Evolutionary conservation across 192 early-diverging fungal species (phyloP).

Genomic region (Coemansia sp.): DNA sequence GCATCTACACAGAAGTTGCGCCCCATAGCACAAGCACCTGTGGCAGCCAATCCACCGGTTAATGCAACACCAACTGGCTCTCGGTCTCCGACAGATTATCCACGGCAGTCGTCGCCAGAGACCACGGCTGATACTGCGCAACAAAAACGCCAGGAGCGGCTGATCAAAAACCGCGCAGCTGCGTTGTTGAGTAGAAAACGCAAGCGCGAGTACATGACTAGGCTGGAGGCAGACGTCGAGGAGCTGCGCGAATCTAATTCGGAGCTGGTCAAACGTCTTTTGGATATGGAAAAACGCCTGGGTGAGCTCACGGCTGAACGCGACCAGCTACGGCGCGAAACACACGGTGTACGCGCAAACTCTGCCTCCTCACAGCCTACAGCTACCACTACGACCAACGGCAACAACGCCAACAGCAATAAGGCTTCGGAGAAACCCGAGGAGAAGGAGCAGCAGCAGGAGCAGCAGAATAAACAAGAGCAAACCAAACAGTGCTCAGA

Average conservation of each 20-base stretch:
- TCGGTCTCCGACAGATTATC: background rate
- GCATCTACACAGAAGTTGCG: constrained; percentile 7
- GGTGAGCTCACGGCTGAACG: constrained; percentile 51
- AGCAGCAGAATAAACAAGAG: background rate
- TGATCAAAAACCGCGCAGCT: constrained; percentile 92
- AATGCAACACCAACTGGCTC: background rate
- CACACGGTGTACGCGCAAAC: constrained; percentile 17
- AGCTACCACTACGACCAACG: background rate
- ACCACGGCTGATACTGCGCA: constrained; percentile 31
- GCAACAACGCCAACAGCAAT: background rate
- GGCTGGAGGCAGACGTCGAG: constrained; percentile 74
- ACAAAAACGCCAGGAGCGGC: constrained; percentile 77
- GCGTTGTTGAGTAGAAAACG: constrained; percentile 85
- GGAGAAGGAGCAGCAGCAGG: background rate
- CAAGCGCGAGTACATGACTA: constrained; percentile 81
- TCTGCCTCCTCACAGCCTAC: background rate
- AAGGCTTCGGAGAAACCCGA: too few relatives aligned
- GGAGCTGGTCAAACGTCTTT: constrained; percentile 60
- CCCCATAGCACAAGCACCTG: constrained; percentile 19
- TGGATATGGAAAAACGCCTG: constrained; percentile 58
- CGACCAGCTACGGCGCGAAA: constrained; percentile 44
- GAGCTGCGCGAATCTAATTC: constrained; percentile 58
- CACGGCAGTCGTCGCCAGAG: background rate
- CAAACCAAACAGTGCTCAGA: constrained; percentile 1
- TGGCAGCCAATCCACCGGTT: background rate